Conservation (phyloP, 768 basidiomycete species). For the Tulasnella sp. region DNA sequence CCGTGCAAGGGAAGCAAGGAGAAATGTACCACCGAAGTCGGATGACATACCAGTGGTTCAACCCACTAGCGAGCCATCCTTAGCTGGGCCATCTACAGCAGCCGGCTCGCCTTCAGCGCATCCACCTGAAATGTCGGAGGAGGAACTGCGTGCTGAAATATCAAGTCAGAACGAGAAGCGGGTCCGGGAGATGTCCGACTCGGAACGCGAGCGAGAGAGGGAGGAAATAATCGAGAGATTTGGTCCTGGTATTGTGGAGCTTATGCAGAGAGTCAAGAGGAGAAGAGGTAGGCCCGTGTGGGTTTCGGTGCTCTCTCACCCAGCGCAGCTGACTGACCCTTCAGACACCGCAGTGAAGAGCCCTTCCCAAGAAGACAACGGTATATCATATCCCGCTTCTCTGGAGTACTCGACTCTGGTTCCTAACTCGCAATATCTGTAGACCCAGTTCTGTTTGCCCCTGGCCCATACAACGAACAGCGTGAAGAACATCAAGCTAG, state of each 20-base stretch:
- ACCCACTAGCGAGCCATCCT: slow-evolving; percentile 31
- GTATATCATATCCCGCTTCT: neutral
- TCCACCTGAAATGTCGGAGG: slow-evolving; percentile 34
- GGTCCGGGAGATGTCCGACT: slow-evolving; percentile 65
- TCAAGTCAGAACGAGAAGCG: slow-evolving; percentile 61
- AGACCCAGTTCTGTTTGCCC: neutral
- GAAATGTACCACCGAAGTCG: slow-evolving; percentile 30
- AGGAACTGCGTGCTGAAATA: slow-evolving; percentile 55
- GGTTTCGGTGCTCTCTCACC: slow-evolving; percentile 23
- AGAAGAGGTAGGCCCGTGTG: slow-evolving; percentile 40
- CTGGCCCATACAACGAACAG: neutral
- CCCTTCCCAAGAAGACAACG: slow-evolving; percentile 32
- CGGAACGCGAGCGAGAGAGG: slow-evolving; percentile 63
- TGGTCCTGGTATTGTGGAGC: slow-evolving; percentile 60
- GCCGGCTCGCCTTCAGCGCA: slow-evolving; percentile 26
- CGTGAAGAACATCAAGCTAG: neutral
- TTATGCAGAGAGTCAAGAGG: slow-evolving; percentile 55
- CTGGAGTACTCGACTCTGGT: neutral
- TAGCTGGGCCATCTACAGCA: slow-evolving; percentile 31
- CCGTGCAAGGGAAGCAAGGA: slow-evolving; percentile 36
- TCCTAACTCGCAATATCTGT: neutral
- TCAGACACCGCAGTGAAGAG: slow-evolving; percentile 29
- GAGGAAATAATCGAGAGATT: slow-evolving; percentile 67
- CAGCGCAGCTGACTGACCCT: slow-evolving; percentile 31
- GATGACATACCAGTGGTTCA: slow-evolving; percentile 28